These are phyloP conservation scores for Leptodermis oblonga DNA, from an alignment of 257 asterid genomes.

Conservation along the genomic window DNA sequence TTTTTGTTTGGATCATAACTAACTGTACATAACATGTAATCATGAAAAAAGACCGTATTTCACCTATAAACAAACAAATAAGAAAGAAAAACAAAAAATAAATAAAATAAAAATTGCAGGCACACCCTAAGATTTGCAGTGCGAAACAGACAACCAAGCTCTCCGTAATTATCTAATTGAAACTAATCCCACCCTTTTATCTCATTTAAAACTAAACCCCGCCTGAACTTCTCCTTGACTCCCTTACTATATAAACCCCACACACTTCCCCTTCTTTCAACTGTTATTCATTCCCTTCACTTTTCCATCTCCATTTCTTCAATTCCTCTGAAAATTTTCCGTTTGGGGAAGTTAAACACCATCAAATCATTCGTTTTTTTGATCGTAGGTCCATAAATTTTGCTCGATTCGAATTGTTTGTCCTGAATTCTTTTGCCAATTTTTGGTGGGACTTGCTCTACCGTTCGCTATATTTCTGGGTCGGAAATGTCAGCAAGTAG, in stretches of 20 bases:
- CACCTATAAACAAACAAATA: too few species aligned
- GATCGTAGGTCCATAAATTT: not conserved
- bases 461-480: not conserved
- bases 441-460: not conserved
- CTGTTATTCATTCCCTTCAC: not conserved
- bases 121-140: not conserved
- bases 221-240: conserved; percentile 5
- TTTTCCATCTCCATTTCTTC: conserved; percentile 1
- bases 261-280: not conserved
- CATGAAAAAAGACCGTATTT: too few species aligned
- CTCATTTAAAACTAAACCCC: conserved; percentile 8
- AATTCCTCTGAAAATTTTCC: not conserved
- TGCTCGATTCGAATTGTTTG: not conserved
- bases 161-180: too few species aligned
- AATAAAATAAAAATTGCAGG: not conserved
- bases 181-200: conserved; percentile 12
- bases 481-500: not conserved
- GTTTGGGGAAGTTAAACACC: too few species aligned
- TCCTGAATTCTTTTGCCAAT: not conserved
- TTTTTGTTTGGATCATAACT: too few species aligned
- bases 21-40: too few species aligned
- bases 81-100: too few species aligned
- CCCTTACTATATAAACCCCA: conserved; percentile 2
- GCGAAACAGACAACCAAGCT: not conserved
- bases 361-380: not conserved